Evolutionary conservation across 2,329 filamentous ascomycete species (phyloP), one percentile per base, ranked within the genome.

Genomic region (Fusarium floridanum): DNA sequence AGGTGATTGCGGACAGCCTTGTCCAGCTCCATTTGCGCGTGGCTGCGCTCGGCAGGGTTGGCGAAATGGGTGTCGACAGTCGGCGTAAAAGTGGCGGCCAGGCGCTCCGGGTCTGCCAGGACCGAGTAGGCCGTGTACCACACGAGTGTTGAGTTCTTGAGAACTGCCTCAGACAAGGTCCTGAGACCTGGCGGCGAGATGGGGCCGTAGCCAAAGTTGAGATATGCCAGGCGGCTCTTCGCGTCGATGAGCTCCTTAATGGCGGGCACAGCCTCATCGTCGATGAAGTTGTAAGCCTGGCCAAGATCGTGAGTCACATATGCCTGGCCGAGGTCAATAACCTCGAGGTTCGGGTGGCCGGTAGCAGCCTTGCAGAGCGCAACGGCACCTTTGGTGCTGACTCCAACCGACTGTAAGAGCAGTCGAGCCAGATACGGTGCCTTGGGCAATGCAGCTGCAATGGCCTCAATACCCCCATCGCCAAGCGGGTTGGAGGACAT

Each of bases 281-380:
- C 83, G 48, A 88, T 80, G 77, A 83, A 88, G 68, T 88, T 88
- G 80, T 85, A 88, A 32, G 84, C 84, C 75, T 83, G 82, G 34
- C 80, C 79, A 2, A 86, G 82, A 67, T 88, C 86, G 34, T 83
- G 74, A 12, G 86, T 88, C n/a, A 83, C 82, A 74, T 83, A 87
- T 22, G 82, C 83, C 74, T 88, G 86, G 17, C 85, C 84, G 6
- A 88, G 68, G 70, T 87, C 85, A 12, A 88, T 74, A 22, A 78
- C 79, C 14, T 79, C 80, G 22, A 88, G 77, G 36, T 75, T 71
- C 10, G 82, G 76, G 73, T 86, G 81, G 20, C 76, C 71, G 20
- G 74, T 71, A 64, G 86, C 71, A 24, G 83, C 81, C 41, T 80
- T 71, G 75, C 83, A 85, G 45, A 88, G 75, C 55, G 79, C 76